Conservation (phyloP, 1,284 basidiomycete species). For the Papiliotrema flavescens region DNA sequence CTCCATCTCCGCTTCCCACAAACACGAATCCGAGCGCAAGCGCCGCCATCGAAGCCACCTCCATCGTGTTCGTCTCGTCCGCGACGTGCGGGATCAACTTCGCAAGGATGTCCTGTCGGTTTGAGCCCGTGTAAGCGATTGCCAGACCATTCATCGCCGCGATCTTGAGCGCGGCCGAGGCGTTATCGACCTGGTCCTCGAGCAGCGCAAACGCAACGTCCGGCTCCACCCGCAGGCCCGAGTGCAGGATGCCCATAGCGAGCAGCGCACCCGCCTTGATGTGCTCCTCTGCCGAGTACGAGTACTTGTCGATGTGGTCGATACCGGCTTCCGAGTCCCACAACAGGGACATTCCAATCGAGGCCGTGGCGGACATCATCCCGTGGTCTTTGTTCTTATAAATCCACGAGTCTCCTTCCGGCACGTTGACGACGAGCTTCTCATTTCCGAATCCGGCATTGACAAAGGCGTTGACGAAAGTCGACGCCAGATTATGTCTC, state of each 20-base stretch:
- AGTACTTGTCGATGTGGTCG: constrained; percentile 95
- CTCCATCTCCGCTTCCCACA: constrained; percentile 92
- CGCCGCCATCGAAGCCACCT: constrained; percentile 80
- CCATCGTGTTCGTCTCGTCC: constrained; percentile 81
- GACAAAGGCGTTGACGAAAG: constrained; percentile 98
- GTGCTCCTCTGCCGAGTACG: constrained; percentile 91
- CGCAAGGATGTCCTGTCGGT: constrained; percentile 78
- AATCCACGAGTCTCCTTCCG: constrained; percentile 96
- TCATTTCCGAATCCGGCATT: constrained; percentile 99
- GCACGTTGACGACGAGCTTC: constrained; percentile 93
- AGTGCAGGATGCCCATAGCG: constrained; percentile 90
- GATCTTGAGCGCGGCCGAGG: constrained; percentile 76
- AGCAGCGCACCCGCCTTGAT: constrained; percentile 97
- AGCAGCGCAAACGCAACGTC: constrained; percentile 91
- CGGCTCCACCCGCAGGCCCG: constrained; percentile 84
- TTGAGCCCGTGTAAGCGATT: constrained; percentile 89
- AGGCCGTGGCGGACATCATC: constrained; percentile 95
- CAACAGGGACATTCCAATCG: constrained; percentile 84
- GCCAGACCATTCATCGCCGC: constrained; percentile 86
- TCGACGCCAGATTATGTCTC: constrained; percentile 88
- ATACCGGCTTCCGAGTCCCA: constrained; percentile 97
- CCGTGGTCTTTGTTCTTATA: constrained; percentile 99
- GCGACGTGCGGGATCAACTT: constrained; percentile 74
- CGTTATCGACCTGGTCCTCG: constrained; percentile 86
- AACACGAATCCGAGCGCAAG: constrained; percentile 92